Evolutionary conservation across 208 protist genomes (phyloP).

Genomic region (Acanthamoeba triangularis): DNA sequence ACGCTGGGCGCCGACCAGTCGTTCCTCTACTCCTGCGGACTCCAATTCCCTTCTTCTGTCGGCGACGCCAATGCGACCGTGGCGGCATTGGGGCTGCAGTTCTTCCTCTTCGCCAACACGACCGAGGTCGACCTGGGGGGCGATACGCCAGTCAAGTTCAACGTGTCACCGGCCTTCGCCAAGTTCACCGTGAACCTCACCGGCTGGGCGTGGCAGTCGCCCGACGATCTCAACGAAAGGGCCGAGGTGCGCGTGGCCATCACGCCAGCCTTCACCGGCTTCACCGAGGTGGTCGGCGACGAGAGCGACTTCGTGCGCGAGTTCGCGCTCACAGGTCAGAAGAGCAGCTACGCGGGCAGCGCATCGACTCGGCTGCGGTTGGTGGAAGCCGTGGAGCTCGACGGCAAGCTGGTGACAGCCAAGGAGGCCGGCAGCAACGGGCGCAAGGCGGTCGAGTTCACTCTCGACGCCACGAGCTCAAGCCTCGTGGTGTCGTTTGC

Average conservation of each 20-base stretch:
- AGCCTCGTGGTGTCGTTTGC: background rate
- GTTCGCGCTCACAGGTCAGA: background rate
- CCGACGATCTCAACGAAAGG: background rate
- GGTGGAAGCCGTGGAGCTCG: background rate
- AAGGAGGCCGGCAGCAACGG: background rate
- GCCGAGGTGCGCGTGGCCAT: background rate
- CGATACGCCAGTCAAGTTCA: background rate
- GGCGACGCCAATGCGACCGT: background rate
- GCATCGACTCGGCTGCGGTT: background rate
- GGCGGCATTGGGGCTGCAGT: background rate
- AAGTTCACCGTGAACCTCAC: background rate
- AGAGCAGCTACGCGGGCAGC: background rate
- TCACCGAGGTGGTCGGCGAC: background rate
- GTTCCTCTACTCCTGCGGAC: background rate
- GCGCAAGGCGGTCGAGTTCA: background rate
- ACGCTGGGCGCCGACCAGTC: background rate
- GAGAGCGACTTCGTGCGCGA: background rate
- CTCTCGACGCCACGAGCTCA: background rate
- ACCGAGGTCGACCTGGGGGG: background rate
- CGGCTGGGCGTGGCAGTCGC: background rate
- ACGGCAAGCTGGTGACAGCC: background rate
- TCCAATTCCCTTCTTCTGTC: background rate
- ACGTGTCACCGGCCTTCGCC: background rate
- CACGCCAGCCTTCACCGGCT: background rate
- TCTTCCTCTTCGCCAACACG: background rate